Evolutionary conservation across 2,329 filamentous ascomycete genomes (phyloP), one percentile per base, ranked within the genome.

Genomic region (Calonectria hongkongensis): DNA sequence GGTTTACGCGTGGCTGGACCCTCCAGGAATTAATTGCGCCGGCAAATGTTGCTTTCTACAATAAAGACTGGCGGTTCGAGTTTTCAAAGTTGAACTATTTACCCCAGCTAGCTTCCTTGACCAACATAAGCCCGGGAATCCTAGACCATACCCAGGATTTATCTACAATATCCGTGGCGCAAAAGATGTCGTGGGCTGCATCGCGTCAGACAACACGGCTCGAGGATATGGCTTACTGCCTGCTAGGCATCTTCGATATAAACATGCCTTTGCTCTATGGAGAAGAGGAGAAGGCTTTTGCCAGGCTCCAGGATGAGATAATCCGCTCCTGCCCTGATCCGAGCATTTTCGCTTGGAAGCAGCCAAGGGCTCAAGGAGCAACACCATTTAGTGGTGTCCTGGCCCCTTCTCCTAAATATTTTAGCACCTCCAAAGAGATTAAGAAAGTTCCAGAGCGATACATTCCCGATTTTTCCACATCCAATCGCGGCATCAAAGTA

Each of bases 311-410:
- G 15, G 50, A 27, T 1, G 50, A 54, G 25, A 54, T 54, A n/a
- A 54, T 54, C 16, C 18, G 50, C 16, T 30, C 50, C 27, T 54
- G 50, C 8, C 50, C 50, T 30, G 50, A 54, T 13, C 50, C 50
- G 27, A 54, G 50, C 50, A 54, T 54, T 28, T 54, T 54, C 27
- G 18, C 50, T 33, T 54, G 50, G 50, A 28, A n/a, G 16, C 50
- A 54, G 3, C 50, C 28, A 12, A 16, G 7, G 15, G 15, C 18
- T 9, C 8, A 33, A n/a, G 27, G 1, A 12, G 16, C 27, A 54
- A 7, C 28, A 10, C 50, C 18, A n/a, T 54, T 54, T 33, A n/a
- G 27, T n/a, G 50, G 50, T n/a, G 50, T 54, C 6, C 6, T 54
- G 50, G 50, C 50, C 16, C 50, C 28, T n/a, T 54, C 50, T 30